phyloP scores from a whole-genome alignment of 2,329 filamentous ascomycete genomes.

The Lecanosticta acicola region DNA sequence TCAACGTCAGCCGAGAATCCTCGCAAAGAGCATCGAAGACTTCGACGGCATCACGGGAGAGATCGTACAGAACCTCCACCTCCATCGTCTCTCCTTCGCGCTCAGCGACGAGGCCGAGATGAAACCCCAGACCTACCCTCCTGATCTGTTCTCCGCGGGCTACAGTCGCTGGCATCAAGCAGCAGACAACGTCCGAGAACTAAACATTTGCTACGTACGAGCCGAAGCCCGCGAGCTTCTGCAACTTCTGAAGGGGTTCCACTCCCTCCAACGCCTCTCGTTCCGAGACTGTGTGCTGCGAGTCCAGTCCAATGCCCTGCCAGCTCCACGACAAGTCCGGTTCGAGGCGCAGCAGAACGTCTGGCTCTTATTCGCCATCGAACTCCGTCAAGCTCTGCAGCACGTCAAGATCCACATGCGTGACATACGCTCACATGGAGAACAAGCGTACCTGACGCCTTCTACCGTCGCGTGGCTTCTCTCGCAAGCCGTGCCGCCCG shows the following conservation, averaged over 20 bases:
- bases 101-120: constrained; percentile 5
- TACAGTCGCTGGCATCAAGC: constrained; percentile 1
- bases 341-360: constrained; percentile 2
- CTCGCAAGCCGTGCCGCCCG: constrained; percentile 12
- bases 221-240: background rate
- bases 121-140: no score
- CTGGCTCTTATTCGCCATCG: constrained; percentile 14
- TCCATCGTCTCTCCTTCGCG: constrained; percentile 7
- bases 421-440: no score
- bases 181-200: background rate
- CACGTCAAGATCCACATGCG: constrained; percentile 4
- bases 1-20: background rate
- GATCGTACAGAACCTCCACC: background rate
- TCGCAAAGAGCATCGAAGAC: background rate
- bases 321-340: background rate
- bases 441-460: no score
- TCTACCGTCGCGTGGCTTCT: constrained; percentile 14
- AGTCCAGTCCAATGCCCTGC: background rate
- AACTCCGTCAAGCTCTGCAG: constrained; percentile 10
- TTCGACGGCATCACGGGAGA: background rate
- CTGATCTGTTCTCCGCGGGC: no score
- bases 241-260: background rate
- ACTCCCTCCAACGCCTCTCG: background rate
- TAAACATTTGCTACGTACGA: constrained; percentile 1
- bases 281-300: background rate